phyloP scores from a whole-genome alignment of 768 basidiomycete genomes.

The Crucibulum laeve region DNA sequence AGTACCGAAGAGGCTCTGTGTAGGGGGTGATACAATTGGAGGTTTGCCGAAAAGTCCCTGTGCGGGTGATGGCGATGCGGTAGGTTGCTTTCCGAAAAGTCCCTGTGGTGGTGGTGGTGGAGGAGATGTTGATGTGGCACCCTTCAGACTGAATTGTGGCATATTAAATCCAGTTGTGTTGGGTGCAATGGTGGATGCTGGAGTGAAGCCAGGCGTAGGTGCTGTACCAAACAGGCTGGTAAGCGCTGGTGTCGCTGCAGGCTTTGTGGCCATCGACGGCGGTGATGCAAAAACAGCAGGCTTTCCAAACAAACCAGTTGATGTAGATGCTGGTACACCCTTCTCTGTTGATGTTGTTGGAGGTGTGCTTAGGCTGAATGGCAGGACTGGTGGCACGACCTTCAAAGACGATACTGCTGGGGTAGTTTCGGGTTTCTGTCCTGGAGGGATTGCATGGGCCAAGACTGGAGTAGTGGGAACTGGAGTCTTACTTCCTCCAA shows the following conservation, averaged over 20 bases:
- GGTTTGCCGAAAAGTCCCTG: background rate
- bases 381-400: background rate
- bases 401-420: constrained; percentile 2
- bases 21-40: background rate
- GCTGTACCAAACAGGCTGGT: constrained; percentile 1
- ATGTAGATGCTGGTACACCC: background rate
- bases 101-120: background rate
- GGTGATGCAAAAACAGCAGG: constrained; percentile 1
- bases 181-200: background rate
- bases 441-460: constrained; percentile 4
- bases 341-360: background rate
- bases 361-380: too few species aligned
- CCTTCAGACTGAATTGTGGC: constrained; percentile 12
- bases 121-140: background rate
- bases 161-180: background rate
- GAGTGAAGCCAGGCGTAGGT: constrained; percentile 2
- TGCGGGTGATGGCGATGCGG: background rate
- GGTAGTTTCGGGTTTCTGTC: constrained; percentile 2
- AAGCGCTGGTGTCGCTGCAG: constrained; percentile 1
- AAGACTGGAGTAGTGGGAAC: constrained; percentile 7
- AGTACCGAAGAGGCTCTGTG: too few species aligned
- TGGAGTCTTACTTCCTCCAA: constrained; percentile 12
- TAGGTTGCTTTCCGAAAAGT: background rate
- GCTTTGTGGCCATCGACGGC: constrained; percentile 5
- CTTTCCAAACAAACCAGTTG: constrained; percentile 7